Evolutionary conservation across 2,329 filamentous ascomycete genomes (phyloP), one percentile per base, ranked within the genome.

Genomic region (Verticillium tricorpus): DNA sequence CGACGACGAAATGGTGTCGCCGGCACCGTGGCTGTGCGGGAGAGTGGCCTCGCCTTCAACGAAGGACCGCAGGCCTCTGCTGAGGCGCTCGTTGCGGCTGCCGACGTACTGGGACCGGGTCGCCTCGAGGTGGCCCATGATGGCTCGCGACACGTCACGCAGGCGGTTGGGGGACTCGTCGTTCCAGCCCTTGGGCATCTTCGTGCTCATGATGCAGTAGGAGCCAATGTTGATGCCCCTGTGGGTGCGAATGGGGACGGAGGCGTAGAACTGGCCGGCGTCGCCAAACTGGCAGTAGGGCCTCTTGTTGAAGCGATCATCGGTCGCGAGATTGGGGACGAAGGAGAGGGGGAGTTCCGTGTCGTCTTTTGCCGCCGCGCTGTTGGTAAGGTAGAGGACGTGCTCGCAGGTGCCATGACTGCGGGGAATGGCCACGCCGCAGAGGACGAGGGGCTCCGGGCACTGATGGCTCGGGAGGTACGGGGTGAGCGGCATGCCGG

Each of bases 171-270:
- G 67, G 28, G 70, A 66, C 2, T 63, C 60, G 9, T 70, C 67
- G 9, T 69, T 69, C 65, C 77, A 72, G 8, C 67, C 68, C 2
- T 61, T 62, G 14, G 69, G 61, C 17, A 71, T 70, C 17, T 62
- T 63, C 32, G 67, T 64, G 54, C 69, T 69, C 14, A 72, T 66
- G 2, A 78, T 71, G 58, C 75, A 78, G 19, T 73, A 74, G 0
- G 76, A 73, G 3, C 78, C 78, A 12, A 80, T 80, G 56, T 80
- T 77, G 61, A 80, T 74, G 19, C 77, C 77, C 5, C 71, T 67
- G 0, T 67, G 72, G 0, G 75, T 76, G 0, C 76, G 72, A n/a
- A 80, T 78, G 5, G 78, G 78, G 0, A 78, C 74, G 0, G 71
- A 77, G 0, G 77, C 77, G 57, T 79, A 80, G 61, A 80, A 80